Percentiles rank a stretch among this genome's conserved stretches.
Evolutionary conservation across 2,329 filamentous ascomycete species (phyloP).

Genomic region (Diaporthe vexans): DNA sequence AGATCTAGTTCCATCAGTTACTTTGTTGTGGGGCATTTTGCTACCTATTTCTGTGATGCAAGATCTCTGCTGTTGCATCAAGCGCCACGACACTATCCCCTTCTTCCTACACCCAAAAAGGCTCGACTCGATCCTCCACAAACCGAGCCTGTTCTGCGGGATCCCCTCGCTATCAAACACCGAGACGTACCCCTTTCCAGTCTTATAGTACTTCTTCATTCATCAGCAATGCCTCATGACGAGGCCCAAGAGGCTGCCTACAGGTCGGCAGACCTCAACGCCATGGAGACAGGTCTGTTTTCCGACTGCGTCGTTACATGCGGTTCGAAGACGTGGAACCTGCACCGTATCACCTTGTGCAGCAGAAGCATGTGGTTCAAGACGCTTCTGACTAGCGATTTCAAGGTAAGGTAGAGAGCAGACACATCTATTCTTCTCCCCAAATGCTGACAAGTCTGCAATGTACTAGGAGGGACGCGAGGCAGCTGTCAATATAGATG

Average conservation of each 20-base stretch:
- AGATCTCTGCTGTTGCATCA: neutral
- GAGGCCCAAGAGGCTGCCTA: neutral
- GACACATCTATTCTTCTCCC: neutral
- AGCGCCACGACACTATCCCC: neutral
- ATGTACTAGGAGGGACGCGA: neutral
- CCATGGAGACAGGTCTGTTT: neutral
- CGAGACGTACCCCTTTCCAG: accelerated
- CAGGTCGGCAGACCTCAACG: neutral
- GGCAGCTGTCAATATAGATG: neutral
- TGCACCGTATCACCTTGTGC: neutral
- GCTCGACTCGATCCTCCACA: neutral
- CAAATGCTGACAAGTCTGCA: neutral
- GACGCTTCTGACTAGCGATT: neutral
- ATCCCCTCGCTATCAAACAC: neutral
- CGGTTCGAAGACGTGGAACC: neutral
- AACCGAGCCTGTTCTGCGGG: neutral
- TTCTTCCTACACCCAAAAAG: neutral
- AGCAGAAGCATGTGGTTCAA: neutral
- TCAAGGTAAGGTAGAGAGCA: neutral
- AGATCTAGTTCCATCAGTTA: neutral
- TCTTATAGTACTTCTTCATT: neutral
- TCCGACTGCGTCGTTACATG: neutral
- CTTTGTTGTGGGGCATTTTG: no score
- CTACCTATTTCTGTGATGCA: neutral
- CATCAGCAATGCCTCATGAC: neutral